Evolutionary conservation across 179 eudicot genomes (phyloP), one percentile per base, ranked within the genome.

Genomic region (Gypsophila paniculata): DNA sequence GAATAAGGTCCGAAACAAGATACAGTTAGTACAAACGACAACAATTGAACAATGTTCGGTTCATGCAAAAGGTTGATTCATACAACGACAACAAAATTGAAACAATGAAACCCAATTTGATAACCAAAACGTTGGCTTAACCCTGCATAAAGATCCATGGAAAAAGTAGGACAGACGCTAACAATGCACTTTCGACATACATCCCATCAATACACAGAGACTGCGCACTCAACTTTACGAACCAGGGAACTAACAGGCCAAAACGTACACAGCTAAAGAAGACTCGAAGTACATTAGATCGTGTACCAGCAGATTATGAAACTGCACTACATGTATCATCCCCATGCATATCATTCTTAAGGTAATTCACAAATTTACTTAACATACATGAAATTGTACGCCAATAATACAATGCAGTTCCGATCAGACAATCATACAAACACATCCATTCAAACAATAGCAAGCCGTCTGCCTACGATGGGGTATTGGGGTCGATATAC

Each of bases 21-120:
- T 73, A 13, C 53, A 17, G 69, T 58, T 58, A 3, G 42, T 58
- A 42, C 42, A 69, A 55, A 38, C 22, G 42, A 39, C 12, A 55
- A 55, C 26, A 55, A 55, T 8, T 21, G 21, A 6, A 19, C 17
- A 51, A 19, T 15, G 34, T 29, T 29, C 1, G 34, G 34, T 29
- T 29, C 34, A 29, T 29, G 34, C 34, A 29, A 29, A 29, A 1
- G 34, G 34, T 29, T 29, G 34, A 42, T 6, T 42, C 46, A 42
- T 42, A 42, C 46, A 42, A 42, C 10, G 6, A 42, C 11, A 6
- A 6, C 46, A 9, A 42, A 6, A 2, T 42, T 6, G 1, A 9
- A 2, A 2, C 7, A 2, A 36, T 7, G 58, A 19, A 58, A 58
- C 62, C 34, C 14, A 12, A 25, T 58, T 23, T 3, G 42, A 32